These are phyloP conservation scores for Glycine soja DNA, from an alignment of 306 rosid genomes.

Conservation along the genomic window DNA sequence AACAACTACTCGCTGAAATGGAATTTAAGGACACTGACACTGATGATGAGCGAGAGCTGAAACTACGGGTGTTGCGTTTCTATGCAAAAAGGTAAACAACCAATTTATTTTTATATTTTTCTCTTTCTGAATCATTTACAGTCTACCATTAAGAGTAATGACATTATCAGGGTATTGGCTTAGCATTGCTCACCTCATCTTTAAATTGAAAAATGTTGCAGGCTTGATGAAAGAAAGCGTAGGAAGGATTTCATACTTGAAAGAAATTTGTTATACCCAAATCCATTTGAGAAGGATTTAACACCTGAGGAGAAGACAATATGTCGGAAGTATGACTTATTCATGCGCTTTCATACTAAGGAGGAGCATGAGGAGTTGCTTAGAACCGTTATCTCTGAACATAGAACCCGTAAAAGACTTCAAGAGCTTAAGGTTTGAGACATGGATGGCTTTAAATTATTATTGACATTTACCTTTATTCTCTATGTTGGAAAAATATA, in stretches of 20 bases:
- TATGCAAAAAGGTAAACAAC: conserved; percentile 76
- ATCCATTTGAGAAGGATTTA: conserved; percentile 79
- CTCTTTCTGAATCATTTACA: neutral
- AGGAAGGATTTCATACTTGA: conserved; percentile 89
- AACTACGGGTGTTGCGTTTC: conserved; percentile 76
- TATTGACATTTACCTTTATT: neutral
- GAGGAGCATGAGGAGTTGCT: conserved; percentile 87
- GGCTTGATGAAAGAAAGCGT: conserved; percentile 95
- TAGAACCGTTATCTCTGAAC: conserved; percentile 64
- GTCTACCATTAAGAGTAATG: conserved; percentile 10
- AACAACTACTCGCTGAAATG: conserved; percentile 93
- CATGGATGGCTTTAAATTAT: conserved; percentile 30
- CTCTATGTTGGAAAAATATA: conserved; percentile 1
- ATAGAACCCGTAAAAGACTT: conserved; percentile 72
- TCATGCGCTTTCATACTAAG: conserved; percentile 92
- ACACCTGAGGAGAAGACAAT: conserved; percentile 76
- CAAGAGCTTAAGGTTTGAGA: conserved; percentile 85
- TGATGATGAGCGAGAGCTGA: conserved; percentile 89
- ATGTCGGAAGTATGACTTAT: conserved; percentile 75
- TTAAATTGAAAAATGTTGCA: conserved; percentile 52
- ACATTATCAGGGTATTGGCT: conserved; percentile 27
- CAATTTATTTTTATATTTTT: conserved; percentile 34
- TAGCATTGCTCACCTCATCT: conserved; percentile 17
- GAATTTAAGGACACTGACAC: conserved; percentile 89
- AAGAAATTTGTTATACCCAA: conserved; percentile 81